Evolutionary conservation across 164 flowering plant species (phyloP), one percentile per base, ranked within the genome.

Genomic region (Annona cherimola): DNA sequence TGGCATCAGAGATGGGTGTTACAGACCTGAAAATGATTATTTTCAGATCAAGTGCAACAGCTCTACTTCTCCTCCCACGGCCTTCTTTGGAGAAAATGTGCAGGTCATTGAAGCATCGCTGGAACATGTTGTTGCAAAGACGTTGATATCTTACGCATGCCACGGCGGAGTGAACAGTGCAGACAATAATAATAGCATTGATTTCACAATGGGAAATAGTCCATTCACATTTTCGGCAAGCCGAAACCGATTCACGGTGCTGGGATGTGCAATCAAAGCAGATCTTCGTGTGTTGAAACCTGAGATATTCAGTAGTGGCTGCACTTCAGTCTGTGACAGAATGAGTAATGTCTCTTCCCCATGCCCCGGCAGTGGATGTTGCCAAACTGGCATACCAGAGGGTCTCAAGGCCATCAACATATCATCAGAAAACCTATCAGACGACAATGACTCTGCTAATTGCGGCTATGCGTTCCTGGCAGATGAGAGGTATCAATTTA

Each of bases 101-200:
- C 63, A 69, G 18, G 43, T 74, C 26, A 18, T 69, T 40, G 46
- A 63, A 7, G n/a, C 69, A n/a, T 74, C 69, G 14, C 57, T 11
- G 12, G 35, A 35, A 18, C n/a, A n/a, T n/a, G 63, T 62, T 61
- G 26, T 66, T 50, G 5, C 54, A 5, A 63, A 18, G 19, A 19
- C 1, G 4, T 20, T 3, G 63, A 45, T 63, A 50, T 26, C 50
- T 46, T 3, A 2, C 6, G 20, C n/a, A 1, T 74, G 76, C 61
- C 54, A 74, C 55, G 42, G 9, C 1, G 4, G 12, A 5, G 2
- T 5, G 43, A n/a, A 18, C 39, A 12, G 64, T 35, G 40, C 26
- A 35, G 40, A 19, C 40, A 4, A 4, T 61, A 2, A 35, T 5
- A 19, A 3, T 35, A 5, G 1, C 26, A 18, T 40, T 19, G 19